Evolutionary conservation across 192 early-diverging fungal species (phyloP).

Genomic region (Gigaspora rosea): DNA sequence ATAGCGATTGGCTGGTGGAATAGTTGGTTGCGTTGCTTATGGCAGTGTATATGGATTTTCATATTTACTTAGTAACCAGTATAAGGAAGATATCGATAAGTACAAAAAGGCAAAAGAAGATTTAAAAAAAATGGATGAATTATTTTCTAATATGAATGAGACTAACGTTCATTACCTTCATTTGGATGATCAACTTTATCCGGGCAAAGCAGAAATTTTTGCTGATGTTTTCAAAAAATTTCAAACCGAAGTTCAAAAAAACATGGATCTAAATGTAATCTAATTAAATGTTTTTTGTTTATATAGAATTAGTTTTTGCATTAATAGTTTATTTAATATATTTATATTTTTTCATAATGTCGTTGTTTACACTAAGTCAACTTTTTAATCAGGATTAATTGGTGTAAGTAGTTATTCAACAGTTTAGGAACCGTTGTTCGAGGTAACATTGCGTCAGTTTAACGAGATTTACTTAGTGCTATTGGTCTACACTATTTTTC

Average conservation of each 20-base stretch:
- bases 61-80: not conserved
- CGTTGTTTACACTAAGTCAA: no score
- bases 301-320: no score
- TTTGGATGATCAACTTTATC: not conserved
- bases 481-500: no score
- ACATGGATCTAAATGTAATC: no score
- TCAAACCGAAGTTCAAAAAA: not conserved
- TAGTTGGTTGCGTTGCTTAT: not conserved
- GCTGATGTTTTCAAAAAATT: not conserved
- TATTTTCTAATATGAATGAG: not conserved
- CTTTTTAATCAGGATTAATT: no score
- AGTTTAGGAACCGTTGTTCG: no score
- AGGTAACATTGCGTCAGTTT: no score
- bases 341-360: no score
- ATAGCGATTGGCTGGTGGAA: not conserved
- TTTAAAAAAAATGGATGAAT: not conserved
- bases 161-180: not conserved
- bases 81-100: not conserved
- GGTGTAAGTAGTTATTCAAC: no score
- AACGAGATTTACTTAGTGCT: no score
- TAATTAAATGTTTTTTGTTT: no score
- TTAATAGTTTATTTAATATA: no score
- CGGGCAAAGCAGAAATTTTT: not conserved
- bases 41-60: not conserved
- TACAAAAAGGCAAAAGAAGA: not conserved